Percentiles rank a stretch among this genome's conserved stretches.
Conservation (phyloP, 2,329 filamentous ascomycete genomes). For the Catunica adiposa region DNA sequence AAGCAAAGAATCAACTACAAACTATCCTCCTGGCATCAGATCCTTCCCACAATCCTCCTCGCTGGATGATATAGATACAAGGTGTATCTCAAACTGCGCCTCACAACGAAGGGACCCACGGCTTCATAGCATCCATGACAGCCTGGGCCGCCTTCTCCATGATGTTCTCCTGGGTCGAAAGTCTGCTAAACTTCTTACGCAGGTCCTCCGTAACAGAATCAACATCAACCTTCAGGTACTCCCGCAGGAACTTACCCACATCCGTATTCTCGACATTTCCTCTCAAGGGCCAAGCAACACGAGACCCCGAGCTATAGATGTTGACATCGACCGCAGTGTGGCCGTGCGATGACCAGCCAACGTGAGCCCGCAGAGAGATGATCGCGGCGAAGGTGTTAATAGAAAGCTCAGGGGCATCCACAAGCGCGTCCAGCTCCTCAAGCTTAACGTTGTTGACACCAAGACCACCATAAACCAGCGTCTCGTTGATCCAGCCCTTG, state of each 20-base stretch:
- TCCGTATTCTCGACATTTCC: constrained; percentile 96
- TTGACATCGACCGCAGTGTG: constrained; percentile 93
- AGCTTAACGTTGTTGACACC: constrained; percentile 60
- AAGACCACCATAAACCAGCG: constrained; percentile 52
- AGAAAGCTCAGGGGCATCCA: constrained; percentile 38
- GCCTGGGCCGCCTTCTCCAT: constrained; percentile 7
- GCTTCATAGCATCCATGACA: constrained; percentile 12
- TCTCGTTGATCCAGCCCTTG: constrained; percentile 48
- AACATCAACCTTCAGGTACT: constrained; percentile 68
- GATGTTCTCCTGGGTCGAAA: constrained; percentile 4
- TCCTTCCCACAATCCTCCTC: neutral
- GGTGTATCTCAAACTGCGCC: neutral
- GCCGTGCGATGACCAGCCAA: constrained; percentile 89
- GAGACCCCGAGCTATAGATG: constrained; percentile 67
- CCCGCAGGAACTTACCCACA: constrained; percentile 62
- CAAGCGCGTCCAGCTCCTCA: constrained; percentile 51
- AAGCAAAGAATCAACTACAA: neutral
- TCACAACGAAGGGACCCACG: constrained; percentile 11
- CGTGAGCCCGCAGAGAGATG: constrained; percentile 69
- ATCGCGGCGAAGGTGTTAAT: constrained; percentile 58
- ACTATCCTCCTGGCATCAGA: neutral
- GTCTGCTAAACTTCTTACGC: constrained; percentile 29
- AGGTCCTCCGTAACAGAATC: constrained; percentile 63
- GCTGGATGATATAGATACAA: neutral
- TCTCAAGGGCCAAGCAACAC: constrained; percentile 44